A percentile compares a stretch with the other conserved stretches of the same genome.
Evolutionary conservation across 1,284 basidiomycete genomes (phyloP).

Genomic region (Takashimella koratensis): DNA sequence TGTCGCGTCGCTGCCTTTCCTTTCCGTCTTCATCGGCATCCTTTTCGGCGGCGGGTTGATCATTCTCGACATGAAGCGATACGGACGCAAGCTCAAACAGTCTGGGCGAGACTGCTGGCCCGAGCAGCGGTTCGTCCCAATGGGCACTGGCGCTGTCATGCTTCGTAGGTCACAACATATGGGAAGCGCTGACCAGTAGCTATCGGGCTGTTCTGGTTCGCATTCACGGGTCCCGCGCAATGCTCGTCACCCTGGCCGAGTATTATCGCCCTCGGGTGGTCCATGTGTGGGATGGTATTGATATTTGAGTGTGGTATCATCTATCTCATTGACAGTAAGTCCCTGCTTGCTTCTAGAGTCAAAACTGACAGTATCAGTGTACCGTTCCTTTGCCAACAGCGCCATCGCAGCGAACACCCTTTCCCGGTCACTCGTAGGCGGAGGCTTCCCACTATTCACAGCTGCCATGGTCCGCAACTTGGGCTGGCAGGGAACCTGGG

Average conservation of each 20-base stretch:
- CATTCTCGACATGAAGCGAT: conserved; percentile 19
- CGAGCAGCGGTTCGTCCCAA: conserved; percentile 20
- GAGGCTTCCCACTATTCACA: conserved; percentile 22
- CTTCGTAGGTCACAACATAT: conserved; percentile 2
- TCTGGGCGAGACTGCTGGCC: conserved; percentile 4
- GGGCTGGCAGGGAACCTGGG: conserved; percentile 14
- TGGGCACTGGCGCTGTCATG: conserved; percentile 16
- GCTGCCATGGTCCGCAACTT: conserved; percentile 22
- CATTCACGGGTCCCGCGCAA: conserved; percentile 24
- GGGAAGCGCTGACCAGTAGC: conserved; percentile 1
- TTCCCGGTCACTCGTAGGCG: conserved; percentile 14
- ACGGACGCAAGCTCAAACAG: conserved; percentile 5
- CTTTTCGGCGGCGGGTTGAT: conserved; percentile 16
- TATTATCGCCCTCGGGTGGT: conserved; percentile 19
- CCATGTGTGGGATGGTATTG: conserved; percentile 22
- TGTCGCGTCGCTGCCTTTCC: conserved; percentile 9
- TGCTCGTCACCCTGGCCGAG: conserved; percentile 13
- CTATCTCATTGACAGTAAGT: conserved; percentile 13
- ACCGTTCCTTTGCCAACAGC: conserved; percentile 19
- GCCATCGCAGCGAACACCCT: conserved; percentile 29
- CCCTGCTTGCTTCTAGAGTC: background rate
- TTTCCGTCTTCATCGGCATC: conserved; percentile 19
- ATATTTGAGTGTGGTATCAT: conserved; percentile 21
- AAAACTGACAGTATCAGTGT: conserved; percentile 4
- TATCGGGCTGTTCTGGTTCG: conserved; percentile 25